Base-by-base conservation (phyloP, 768 basidiomycete species). In the Russula sp. region DNA sequence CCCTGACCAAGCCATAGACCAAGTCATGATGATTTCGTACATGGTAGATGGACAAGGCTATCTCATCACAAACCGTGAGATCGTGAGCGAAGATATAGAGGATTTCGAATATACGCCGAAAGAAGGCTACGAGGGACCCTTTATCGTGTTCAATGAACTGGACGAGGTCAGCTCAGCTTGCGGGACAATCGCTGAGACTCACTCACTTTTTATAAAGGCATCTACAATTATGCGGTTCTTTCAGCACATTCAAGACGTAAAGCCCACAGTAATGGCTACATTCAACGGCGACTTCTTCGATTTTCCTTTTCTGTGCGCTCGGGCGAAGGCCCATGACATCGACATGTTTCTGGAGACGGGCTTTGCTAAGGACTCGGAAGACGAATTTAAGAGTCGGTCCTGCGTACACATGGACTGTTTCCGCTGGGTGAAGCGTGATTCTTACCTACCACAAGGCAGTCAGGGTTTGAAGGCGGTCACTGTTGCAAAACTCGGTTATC, bases 11-110 rank as follows among this genome's bases (percentile, higher is more conserved):
- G 83, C 85, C 7, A 87, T 92, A 31, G 97, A 98, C 77, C 95
- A 98, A 73, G 94, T 99, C 70, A 99, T 99, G 96, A 99, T 99
- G 97, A 98, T 99, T 66, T 99, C 97, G 49, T 99, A 98, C 76
- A 98, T 99, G 95, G 79, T 99, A 18, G 97, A 99, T 72, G 96
- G 94, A 0, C 92, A 95, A 73, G 97, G 97, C 0, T 99, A 90
- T 72, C 83, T 99, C 65, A 98, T 99, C 74, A 97, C 94, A 22
- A 98, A 98, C 70, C 83, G 97, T 48, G 97, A 99, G 68, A 98
- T 98, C 55, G 93, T 98, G 62, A 87, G 89, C 64, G 95, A 98
- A 71, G 93, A 98, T 71, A 98, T 99, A 65, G 94, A 97, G 48
- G 91, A 99, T 73, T 98, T 99, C 70, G 97, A 98, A 73, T 98